Evolutionary conservation across 768 basidiomycete genomes (phyloP).

Genomic region (Amyloporia xantha): DNA sequence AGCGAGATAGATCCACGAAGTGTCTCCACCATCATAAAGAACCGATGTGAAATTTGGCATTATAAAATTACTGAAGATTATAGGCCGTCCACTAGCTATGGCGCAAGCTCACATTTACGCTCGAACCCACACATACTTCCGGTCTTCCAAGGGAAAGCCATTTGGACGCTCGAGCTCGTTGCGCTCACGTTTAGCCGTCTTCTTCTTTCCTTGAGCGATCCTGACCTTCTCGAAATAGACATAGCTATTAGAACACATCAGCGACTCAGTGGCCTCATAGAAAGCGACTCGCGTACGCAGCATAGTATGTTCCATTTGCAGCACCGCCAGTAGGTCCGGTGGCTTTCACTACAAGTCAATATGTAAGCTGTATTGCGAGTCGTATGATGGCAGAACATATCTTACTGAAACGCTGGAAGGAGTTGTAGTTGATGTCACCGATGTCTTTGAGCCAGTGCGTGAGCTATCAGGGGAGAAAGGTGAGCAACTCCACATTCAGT

Average conservation of each 20-base stretch:
- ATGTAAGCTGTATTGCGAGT: no score
- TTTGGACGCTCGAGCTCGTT: slow-evolving; percentile 27
- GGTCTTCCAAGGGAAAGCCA: slow-evolving; percentile 12
- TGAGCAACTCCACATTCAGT: no score
- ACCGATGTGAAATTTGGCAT: no score
- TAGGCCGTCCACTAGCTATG: no score
- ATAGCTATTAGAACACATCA: slow-evolving; percentile 25
- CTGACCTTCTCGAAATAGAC: slow-evolving; percentile 23
- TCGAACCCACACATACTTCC: no score
- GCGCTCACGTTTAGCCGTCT: slow-evolving; percentile 32
- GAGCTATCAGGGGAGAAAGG: slow-evolving; percentile 25
- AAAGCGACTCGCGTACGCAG: slow-evolving; percentile 27
- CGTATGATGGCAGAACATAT: background rate
- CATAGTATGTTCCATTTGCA: slow-evolving; percentile 37
- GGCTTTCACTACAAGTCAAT: slow-evolving; percentile 38
- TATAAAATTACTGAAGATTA: no score
- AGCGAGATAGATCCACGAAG: no score
- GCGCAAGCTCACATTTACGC: no score
- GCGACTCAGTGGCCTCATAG: no score
- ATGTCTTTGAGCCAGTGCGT: slow-evolving; percentile 43
- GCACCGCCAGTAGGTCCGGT: slow-evolving; percentile 35
- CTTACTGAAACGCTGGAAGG: slow-evolving; percentile 39
- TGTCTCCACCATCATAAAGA: no score
- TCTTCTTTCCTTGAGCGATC: slow-evolving; percentile 38
- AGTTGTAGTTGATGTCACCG: slow-evolving; percentile 39